These are phyloP conservation scores for Eucalyptus fibrosa DNA, from an alignment of 345 rosid species.

Conservation along the genomic window DNA sequence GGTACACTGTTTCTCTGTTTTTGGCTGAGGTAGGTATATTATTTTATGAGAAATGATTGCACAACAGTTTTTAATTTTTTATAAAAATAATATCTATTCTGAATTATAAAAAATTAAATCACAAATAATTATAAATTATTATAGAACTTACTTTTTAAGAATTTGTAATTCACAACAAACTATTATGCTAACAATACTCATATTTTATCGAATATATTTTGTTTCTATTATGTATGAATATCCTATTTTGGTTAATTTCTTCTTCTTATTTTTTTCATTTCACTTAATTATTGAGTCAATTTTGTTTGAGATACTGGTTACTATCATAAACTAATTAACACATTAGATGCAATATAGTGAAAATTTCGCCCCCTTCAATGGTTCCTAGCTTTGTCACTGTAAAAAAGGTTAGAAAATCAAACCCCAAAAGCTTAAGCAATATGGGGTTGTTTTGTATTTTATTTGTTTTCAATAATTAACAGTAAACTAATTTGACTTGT, in stretches of 20 bases:
- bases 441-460: background rate
- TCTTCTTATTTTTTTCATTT: background rate
- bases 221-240: background rate
- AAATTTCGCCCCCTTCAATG: background rate
- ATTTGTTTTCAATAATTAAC: too few species aligned
- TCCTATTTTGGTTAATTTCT: background rate
- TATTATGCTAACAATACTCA: rapidly evolving
- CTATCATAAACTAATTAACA: background rate
- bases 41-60: too few species aligned
- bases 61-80: too few species aligned
- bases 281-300: background rate
- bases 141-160: rapidly evolving
- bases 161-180: rapidly evolving
- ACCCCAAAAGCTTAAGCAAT: background rate
- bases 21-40: too few species aligned
- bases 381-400: background rate
- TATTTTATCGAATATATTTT: background rate
- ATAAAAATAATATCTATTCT: rapidly evolving
- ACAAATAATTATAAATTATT: too few species aligned
- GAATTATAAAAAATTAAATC: rapidly evolving
- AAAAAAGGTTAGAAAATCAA: background rate
- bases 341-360: background rate
- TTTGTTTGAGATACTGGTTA: background rate
- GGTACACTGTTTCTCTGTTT: background rate
- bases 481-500: background rate